phyloP scores from a whole-genome alignment of 2,329 filamentous ascomycete species.

The Zymoseptoria brevis region DNA sequence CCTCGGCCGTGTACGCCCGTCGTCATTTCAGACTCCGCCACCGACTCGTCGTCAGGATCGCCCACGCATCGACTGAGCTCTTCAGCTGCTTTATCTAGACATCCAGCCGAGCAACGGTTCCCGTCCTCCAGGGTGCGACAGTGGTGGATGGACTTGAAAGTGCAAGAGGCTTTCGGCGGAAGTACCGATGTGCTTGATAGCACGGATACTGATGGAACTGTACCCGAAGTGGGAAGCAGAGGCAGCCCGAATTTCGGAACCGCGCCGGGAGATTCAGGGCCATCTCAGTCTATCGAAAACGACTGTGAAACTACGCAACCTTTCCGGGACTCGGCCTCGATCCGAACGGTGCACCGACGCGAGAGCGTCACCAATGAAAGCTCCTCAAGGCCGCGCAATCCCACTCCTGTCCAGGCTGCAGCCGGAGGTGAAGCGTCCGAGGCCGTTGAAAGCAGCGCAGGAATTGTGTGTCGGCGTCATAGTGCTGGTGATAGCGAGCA shows the following conservation, averaged over 20 bases:
- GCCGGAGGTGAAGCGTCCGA: neutral
- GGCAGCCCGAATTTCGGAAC: too few species aligned
- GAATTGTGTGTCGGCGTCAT: neutral
- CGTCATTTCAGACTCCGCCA: neutral
- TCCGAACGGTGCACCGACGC: neutral
- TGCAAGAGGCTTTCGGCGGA: too few species aligned
- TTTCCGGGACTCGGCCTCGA: neutral
- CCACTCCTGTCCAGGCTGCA: neutral
- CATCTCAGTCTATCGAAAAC: too few species aligned
- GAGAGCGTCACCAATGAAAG: neutral
- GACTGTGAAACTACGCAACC: neutral
- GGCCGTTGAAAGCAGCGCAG: neutral
- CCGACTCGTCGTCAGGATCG: neutral
- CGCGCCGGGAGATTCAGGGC: too few species aligned
- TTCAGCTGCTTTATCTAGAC: neutral
- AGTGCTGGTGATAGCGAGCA: too few species aligned
- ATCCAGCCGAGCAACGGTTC: too few species aligned
- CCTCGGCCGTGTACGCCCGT: too few species aligned
- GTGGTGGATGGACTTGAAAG: too few species aligned
- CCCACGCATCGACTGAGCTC: neutral
- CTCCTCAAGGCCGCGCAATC: neutral
- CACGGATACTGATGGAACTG: too few species aligned
- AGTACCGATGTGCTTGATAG: too few species aligned
- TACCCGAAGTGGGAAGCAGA: too few species aligned
- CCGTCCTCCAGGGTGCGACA: too few species aligned